Percentiles rank a stretch among this genome's conserved stretches.
Evolutionary conservation across 2,329 filamentous ascomycete genomes (phyloP).

Genomic region (Bipolaris victoriae): DNA sequence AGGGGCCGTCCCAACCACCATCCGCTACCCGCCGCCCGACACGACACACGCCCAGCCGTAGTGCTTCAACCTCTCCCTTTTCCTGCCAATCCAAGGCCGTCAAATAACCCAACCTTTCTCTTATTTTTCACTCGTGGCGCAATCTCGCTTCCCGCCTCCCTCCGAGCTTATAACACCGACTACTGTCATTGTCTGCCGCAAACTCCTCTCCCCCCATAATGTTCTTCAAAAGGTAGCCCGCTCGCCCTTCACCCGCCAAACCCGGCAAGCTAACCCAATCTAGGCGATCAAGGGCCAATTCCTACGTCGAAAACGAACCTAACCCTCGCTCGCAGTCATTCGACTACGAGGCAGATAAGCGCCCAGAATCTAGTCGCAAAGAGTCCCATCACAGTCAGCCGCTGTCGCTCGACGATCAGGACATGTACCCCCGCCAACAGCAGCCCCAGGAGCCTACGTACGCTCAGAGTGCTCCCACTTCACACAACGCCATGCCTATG

Average conservation of each 20-base stretch:
- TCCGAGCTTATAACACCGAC: conserved; percentile 32
- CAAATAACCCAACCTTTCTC: conserved; percentile 23
- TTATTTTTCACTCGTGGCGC: conserved; percentile 18
- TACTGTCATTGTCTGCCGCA: conserved; percentile 24
- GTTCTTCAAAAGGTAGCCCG: conserved; percentile 53
- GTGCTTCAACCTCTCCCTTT: conserved; percentile 23
- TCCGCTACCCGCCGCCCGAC: conserved; percentile 9
- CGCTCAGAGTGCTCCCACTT: conserved; percentile 27
- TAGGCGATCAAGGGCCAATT: conserved; percentile 54
- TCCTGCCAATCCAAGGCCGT: conserved; percentile 20
- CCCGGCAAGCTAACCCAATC: conserved; percentile 6
- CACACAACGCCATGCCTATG: conserved; percentile 31
- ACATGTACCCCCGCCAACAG: conserved; percentile 55
- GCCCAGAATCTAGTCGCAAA: conserved; percentile 49
- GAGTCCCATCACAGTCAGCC: conserved; percentile 42
- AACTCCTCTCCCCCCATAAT: conserved; percentile 44
- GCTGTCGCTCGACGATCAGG: conserved; percentile 37
- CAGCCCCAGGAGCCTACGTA: conserved; percentile 49
- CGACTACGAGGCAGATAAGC: conserved; percentile 50
- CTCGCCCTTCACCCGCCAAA: neutral
- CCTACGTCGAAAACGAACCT: conserved; percentile 57
- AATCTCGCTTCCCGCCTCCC: conserved; percentile 25
- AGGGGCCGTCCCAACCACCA: conserved; percentile 26
- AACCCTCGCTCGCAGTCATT: conserved; percentile 49
- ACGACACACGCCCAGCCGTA: conserved; percentile 3